Conservation (phyloP, 2,329 filamentous ascomycete species). For the Cephalotrichum gorgonifer region DNA sequence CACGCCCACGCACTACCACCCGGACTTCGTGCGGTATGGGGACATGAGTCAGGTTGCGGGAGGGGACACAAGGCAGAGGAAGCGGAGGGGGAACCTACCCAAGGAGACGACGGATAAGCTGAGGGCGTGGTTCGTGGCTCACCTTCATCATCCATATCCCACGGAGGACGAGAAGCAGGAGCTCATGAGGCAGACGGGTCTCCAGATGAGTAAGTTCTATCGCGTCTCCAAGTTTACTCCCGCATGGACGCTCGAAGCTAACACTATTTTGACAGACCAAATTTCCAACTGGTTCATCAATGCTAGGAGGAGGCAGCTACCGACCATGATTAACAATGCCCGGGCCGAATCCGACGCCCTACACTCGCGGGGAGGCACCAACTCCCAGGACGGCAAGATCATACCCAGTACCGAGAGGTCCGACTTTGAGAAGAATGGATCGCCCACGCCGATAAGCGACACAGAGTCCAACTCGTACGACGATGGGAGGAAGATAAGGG, state of each 20-base stretch:
- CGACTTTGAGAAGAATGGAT: constrained; percentile 27
- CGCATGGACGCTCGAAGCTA: neutral
- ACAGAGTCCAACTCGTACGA: constrained; percentile 33
- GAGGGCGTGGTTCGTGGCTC: constrained; percentile 67
- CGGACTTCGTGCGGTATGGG: constrained; percentile 30
- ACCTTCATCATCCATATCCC: constrained; percentile 73
- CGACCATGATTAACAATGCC: constrained; percentile 47
- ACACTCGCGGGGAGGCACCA: neutral
- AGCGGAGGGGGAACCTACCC: constrained; percentile 75
- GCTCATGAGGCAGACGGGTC: constrained; percentile 62
- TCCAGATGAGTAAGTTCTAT: constrained; percentile 68
- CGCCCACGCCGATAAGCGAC: constrained; percentile 32
- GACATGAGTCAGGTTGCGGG: constrained; percentile 25
- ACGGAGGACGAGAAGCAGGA: constrained; percentile 82
- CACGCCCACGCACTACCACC: constrained; percentile 30
- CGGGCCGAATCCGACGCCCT: constrained; percentile 38
- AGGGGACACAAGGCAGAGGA: constrained; percentile 41
- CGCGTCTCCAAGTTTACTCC: neutral
- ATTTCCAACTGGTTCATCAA: constrained; percentile 81
- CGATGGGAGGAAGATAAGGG: constrained; percentile 27
- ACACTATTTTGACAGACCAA: constrained; percentile 36
- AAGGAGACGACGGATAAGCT: constrained; percentile 80
- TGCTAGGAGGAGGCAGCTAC: constrained; percentile 55
- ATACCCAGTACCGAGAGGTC: constrained; percentile 25
- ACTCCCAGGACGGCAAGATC: constrained; percentile 22